A percentile compares a stretch with the other conserved stretches of the same genome.
Conservation (phyloP, 202 grass and related monocot genomes). For the Hordeum pubiflorum region DNA sequence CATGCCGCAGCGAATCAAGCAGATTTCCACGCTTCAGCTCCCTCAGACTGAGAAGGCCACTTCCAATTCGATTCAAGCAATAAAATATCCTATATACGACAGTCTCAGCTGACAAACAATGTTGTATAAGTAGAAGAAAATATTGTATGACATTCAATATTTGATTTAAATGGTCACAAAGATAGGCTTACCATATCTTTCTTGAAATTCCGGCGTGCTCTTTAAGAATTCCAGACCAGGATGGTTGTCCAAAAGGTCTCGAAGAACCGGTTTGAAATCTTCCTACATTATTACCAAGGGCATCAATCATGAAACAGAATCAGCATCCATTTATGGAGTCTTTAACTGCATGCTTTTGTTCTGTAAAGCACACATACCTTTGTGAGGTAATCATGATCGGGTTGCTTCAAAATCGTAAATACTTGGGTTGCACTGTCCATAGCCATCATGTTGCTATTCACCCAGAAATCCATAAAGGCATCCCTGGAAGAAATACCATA, state of each 20-base stretch:
- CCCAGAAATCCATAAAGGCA: slow-evolving; percentile 83
- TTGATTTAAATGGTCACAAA: slow-evolving; percentile 14
- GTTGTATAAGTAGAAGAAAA: slow-evolving; percentile 36
- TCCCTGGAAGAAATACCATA: slow-evolving; percentile 52
- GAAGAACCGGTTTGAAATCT: slow-evolving; percentile 85
- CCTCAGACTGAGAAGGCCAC: slow-evolving; percentile 74
- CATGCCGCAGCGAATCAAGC: slow-evolving; percentile 69
- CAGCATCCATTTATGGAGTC: background rate
- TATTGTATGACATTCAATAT: background rate
- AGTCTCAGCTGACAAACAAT: slow-evolving; percentile 79
- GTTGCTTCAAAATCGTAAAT: slow-evolving; percentile 75
- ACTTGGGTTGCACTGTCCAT: slow-evolving; percentile 74
- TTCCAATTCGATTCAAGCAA: slow-evolving; percentile 82
- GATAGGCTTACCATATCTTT: slow-evolving; percentile 86
- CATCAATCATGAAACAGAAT: slow-evolving; percentile 17
- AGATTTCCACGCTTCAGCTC: slow-evolving; percentile 96
- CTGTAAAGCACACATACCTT: slow-evolving; percentile 47
- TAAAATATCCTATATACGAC: slow-evolving; percentile 97
- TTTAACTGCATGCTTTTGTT: background rate
- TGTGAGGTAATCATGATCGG: slow-evolving; percentile 49
- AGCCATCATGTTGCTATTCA: slow-evolving; percentile 87
- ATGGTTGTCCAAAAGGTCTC: slow-evolving; percentile 84
- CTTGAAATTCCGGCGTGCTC: slow-evolving; percentile 94
- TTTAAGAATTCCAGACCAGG: slow-evolving; percentile 93
- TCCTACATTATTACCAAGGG: slow-evolving; percentile 49